A percentile compares a stretch with the other conserved stretches of the same genome.
Evolutionary conservation across 169 alveolate genomes (phyloP).

Genomic region (Babesia ovis): DNA sequence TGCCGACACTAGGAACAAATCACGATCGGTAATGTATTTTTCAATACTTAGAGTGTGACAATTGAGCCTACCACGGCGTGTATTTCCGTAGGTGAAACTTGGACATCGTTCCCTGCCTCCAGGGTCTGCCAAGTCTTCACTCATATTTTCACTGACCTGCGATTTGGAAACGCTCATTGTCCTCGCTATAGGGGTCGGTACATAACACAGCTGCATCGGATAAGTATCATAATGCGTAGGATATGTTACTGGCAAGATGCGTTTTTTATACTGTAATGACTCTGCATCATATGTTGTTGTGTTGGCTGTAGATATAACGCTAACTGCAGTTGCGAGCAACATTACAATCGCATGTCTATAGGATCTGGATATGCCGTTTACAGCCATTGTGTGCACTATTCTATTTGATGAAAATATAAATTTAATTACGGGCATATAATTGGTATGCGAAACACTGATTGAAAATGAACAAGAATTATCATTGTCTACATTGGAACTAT

Average conservation of each 20-base stretch:
- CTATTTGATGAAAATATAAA: no score
- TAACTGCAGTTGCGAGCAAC: no score
- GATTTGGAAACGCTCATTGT: conserved; percentile 2
- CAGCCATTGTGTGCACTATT: no score
- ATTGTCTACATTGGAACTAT: no score
- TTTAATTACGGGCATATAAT: no score
- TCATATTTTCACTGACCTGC: background rate
- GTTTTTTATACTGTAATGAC: background rate
- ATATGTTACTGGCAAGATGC: conserved; percentile 4
- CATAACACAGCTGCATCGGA: conserved; percentile 11
- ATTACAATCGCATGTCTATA: no score
- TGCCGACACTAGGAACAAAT: background rate
- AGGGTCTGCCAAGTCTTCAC: background rate
- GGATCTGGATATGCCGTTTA: no score
- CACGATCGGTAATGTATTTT: conserved; percentile 3
- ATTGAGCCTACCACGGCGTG: background rate
- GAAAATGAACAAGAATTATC: no score
- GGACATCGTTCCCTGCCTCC: background rate
- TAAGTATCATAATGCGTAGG: conserved; percentile 4
- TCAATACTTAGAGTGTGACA: background rate
- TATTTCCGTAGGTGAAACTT: background rate
- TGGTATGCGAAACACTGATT: no score
- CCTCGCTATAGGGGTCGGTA: conserved; percentile 10
- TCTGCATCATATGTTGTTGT: background rate
- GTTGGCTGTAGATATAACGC: background rate